Evolutionary conservation across 2,329 filamentous ascomycete species (phyloP), one percentile per base, ranked within the genome.

Genomic region (Chalara sp.): DNA sequence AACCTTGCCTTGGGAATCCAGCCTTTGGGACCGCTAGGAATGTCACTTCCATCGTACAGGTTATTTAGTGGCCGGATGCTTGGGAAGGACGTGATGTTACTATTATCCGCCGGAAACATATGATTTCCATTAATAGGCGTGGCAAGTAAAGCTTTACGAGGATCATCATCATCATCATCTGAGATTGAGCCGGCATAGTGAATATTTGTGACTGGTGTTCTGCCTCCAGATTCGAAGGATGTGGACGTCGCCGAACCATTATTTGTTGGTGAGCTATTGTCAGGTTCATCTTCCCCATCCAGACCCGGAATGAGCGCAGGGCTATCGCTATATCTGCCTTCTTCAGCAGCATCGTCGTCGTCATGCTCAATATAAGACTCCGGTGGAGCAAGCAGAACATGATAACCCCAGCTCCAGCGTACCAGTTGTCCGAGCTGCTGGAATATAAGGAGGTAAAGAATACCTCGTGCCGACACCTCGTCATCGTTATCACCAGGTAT

Each of bases 391-490:
- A 99, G 75, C 13, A 99, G 76, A 37, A 97, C 84, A 62, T 96
- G 90, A 68, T 96, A 97, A 8, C 93, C 93, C 93, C 93, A 99
- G 56, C 89, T 96, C 93, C 93, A 99, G 53, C 93, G 82, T 21
- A 99, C 84, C 30, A 97, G 75, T 69, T 99, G 93, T 28, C 93
- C 93, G 3, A 99, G 80, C 67, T 99, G 93, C 71, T 99, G 93
- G 72, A 99, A 99, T 59, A 99, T 95, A 55, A 99, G 77, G 8
- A 99, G 78, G 65, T 99, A 99, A 1, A 99, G 74, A 54, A 99
- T 97, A 53, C 93, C 93, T 55, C 93, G 83, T 3, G 93, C 92
- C 29, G 82, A 91, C 21, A 99, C 93, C 68, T 97, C 89, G 52
- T 95, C 87, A 63, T 97, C 92, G 63, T 95, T 97, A 61, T 99